A percentile compares a stretch with the other conserved stretches of the same genome.
Conservation (phyloP, 805 yeast species). For the Yarrowia sp. region DNA sequence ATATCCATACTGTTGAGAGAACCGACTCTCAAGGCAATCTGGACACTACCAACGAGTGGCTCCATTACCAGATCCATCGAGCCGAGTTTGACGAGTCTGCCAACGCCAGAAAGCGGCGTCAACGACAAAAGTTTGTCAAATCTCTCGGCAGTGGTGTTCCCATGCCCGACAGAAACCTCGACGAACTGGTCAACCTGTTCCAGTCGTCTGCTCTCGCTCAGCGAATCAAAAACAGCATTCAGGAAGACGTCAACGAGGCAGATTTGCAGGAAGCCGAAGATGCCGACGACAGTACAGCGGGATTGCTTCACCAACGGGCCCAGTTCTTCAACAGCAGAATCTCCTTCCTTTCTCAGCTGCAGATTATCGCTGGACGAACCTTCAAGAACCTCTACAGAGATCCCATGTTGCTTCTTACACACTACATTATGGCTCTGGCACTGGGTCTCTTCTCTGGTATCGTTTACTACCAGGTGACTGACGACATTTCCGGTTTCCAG, state of each 20-base stretch:
- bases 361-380: constrained; percentile 77
- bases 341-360: constrained; percentile 46
- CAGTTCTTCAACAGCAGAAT: neutral
- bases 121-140: constrained; percentile 15
- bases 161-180: constrained; percentile 28
- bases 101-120: neutral
- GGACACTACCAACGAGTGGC: constrained; percentile 79
- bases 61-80: constrained; percentile 75
- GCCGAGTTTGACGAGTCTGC: constrained; percentile 51
- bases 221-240: neutral
- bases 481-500: constrained; percentile 95
- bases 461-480: constrained; percentile 74
- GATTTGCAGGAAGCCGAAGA: constrained; percentile 29
- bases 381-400: constrained; percentile 90
- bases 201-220: constrained; percentile 31
- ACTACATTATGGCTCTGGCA: constrained; percentile 69
- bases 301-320: neutral
- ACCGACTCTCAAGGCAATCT: constrained; percentile 34
- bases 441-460: constrained; percentile 84
- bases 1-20: constrained; percentile 30
- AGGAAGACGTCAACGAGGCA: constrained; percentile 33
- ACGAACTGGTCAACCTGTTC: constrained; percentile 36
- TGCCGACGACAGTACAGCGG: constrained; percentile 28
- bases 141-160: constrained; percentile 1
- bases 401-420: constrained; percentile 82